These are phyloP conservation scores for Daldinia loculata DNA, from an alignment of 495 filamentous ascomycete genomes.

Conservation along the genomic window DNA sequence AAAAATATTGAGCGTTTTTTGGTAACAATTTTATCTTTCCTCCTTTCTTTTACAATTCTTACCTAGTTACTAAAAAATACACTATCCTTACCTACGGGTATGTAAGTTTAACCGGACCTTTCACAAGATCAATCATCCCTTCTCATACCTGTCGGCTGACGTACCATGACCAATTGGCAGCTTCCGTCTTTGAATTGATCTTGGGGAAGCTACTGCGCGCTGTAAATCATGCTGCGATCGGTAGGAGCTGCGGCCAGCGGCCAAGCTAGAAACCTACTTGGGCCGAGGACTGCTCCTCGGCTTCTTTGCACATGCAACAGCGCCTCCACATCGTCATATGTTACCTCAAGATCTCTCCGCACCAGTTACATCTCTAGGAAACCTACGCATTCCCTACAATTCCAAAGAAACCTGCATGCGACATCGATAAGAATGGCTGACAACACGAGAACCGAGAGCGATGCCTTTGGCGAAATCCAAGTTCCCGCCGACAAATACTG, in stretches of 20 bases:
- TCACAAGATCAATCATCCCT: slow-evolving; percentile 18
- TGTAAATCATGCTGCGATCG: slow-evolving; percentile 55
- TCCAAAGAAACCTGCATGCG: slow-evolving; percentile 58
- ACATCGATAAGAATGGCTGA: slow-evolving; percentile 59
- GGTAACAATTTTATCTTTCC: not conserved
- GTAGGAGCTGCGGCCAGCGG: slow-evolving; percentile 52
- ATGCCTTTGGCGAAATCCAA: slow-evolving; percentile 97
- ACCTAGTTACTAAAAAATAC: slow-evolving; percentile 9
- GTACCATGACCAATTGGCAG: slow-evolving; percentile 32
- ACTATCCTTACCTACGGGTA: not conserved
- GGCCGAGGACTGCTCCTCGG: slow-evolving; percentile 53
- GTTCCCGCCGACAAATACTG: slow-evolving; percentile 96
- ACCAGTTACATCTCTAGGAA: slow-evolving; percentile 28
- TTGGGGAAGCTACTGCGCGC: slow-evolving; percentile 28
- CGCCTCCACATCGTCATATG: slow-evolving; percentile 36
- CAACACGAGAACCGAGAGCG: slow-evolving; percentile 80
- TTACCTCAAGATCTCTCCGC: slow-evolving; percentile 32
- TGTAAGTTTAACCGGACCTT: slow-evolving; percentile 26
- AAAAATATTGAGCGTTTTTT: slow-evolving; percentile 23
- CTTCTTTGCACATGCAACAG: slow-evolving; percentile 53
- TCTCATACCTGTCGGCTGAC: slow-evolving; percentile 27
- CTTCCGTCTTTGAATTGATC: slow-evolving; percentile 20
- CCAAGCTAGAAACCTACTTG: slow-evolving; percentile 46
- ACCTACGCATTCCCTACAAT: slow-evolving; percentile 38
- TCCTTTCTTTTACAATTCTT: not conserved